A percentile compares a stretch with the other conserved stretches of the same genome.
Evolutionary conservation across 139 green algal species (phyloP).

Genomic region (Microglena sp.): DNA sequence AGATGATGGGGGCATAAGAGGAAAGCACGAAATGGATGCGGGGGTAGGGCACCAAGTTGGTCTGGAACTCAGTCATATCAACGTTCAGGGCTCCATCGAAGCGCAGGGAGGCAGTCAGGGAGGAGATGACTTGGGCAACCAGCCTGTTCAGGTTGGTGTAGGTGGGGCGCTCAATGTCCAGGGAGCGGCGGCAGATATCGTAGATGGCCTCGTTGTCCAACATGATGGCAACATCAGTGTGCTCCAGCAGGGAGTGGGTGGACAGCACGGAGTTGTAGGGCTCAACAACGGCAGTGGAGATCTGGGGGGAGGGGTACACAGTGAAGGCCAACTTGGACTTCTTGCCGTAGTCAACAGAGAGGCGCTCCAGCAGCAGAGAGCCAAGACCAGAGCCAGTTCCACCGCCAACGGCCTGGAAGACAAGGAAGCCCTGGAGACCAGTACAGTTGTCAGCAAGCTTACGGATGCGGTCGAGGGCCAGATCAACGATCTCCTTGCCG

Average conservation of each 20-base stretch:
- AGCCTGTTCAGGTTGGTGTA: constrained; percentile 96
- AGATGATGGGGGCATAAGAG: constrained; percentile 95
- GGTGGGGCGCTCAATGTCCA: constrained; percentile 82
- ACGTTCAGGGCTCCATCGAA: constrained; percentile 96
- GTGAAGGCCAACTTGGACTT: constrained; percentile 99
- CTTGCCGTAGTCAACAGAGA: constrained; percentile 99
- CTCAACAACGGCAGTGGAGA: constrained; percentile 91
- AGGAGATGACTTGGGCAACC: constrained; percentile 87
- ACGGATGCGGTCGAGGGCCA: constrained; percentile 79
- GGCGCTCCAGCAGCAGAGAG: constrained; percentile 92
- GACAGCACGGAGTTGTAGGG: constrained; percentile 96
- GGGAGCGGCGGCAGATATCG: constrained; percentile 92
- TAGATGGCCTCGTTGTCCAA: constrained; percentile 98
- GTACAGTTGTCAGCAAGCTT: constrained; percentile 92
- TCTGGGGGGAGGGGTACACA: constrained; percentile 86
- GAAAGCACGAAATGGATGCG: constrained; percentile 99
- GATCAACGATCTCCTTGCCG: constrained; percentile 95
- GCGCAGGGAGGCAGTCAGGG: constrained; percentile 87
- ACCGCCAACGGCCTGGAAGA: constrained; percentile 93
- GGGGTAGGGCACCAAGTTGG: constrained; percentile 97
- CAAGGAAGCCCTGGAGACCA: constrained; percentile 92
- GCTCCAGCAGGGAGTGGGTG: constrained; percentile 93
- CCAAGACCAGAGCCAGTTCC: constrained; percentile 91
- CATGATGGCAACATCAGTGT: constrained; percentile 96
- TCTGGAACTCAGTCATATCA: constrained; percentile 97